Percentiles rank a stretch among this genome's conserved stretches.
Evolutionary conservation across 2,329 filamentous ascomycete species (phyloP).

Genomic region (Mycosphaerelloides madeirae): DNA sequence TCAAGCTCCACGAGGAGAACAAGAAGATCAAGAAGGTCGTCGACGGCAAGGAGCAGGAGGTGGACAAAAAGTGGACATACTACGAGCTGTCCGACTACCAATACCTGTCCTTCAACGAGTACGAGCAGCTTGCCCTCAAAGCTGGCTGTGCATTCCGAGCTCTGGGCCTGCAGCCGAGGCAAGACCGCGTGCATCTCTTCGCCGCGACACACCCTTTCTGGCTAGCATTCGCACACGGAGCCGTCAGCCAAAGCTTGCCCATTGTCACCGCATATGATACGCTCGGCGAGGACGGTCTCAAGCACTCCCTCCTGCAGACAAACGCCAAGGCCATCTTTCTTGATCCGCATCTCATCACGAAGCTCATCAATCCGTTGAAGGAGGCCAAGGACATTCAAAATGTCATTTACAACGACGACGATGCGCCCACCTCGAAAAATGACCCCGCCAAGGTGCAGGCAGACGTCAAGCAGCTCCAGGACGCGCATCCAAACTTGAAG

Average conservation of each 20-base stretch:
- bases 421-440: conserved; percentile 27
- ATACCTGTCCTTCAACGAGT: conserved; percentile 75
- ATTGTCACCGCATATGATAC: conserved; percentile 96
- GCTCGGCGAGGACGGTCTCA: conserved; percentile 75
- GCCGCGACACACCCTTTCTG: conserved; percentile 79
- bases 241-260: conserved; percentile 76
- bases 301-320: conserved; percentile 81
- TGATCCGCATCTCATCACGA: conserved; percentile 67
- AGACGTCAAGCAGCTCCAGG: conserved; percentile 52
- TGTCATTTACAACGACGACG: conserved; percentile 56
- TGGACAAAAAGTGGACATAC: conserved; percentile 88
- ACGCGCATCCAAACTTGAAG: conserved; percentile 49
- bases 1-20: conserved; percentile 74
- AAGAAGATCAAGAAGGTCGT: conserved; percentile 88
- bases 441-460: conserved; percentile 45
- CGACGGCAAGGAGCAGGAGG: conserved; percentile 71
- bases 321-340: conserved; percentile 78
- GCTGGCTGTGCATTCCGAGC: conserved; percentile 70
- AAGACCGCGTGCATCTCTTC: conserved; percentile 73
- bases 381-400: conserved; percentile 53
- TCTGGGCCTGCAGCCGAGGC: conserved; percentile 59
- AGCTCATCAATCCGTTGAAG: conserved; percentile 50
- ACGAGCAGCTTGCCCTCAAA: conserved; percentile 63
- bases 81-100: conserved; percentile 76
- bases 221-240: conserved; percentile 67